Conservation (phyloP, 1,284 basidiomycete species). For the Gomphus bonarii region DNA sequence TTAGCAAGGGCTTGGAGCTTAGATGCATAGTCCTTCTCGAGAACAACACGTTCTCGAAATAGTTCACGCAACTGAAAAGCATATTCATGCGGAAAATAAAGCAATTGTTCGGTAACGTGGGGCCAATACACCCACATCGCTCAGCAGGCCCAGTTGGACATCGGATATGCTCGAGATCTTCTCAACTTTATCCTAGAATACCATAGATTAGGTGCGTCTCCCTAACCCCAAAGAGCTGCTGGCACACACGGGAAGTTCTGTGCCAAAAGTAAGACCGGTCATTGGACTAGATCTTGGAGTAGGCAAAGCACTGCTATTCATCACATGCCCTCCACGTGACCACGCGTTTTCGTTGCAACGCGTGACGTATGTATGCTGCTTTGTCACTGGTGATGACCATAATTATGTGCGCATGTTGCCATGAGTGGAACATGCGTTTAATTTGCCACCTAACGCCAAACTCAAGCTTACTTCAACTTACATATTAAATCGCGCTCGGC, state of each 20-base stretch:
- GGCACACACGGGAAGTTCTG: conserved; percentile 7
- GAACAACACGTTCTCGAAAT: conserved; percentile 48
- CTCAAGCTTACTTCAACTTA: too few relatives aligned
- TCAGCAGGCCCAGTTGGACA: conserved; percentile 50
- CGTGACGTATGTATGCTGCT: not conserved
- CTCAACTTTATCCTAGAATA: conserved; percentile 30
- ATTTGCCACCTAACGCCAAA: too few relatives aligned
- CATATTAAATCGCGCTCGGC: too few relatives aligned
- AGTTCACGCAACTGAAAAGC: conserved; percentile 53
- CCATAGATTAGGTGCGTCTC: not conserved
- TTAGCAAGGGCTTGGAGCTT: conserved; percentile 56
- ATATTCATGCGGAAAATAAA: not conserved
- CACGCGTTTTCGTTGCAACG: not conserved
- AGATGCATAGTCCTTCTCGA: conserved; percentile 68
- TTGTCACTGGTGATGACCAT: not conserved
- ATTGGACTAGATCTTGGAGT: not conserved
- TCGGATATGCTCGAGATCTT: conserved; percentile 36
- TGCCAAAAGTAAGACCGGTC: not conserved
- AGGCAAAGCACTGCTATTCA: not conserved
- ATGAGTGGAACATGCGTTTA: too few relatives aligned
- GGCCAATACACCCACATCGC: conserved; percentile 36
- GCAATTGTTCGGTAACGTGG: not conserved
- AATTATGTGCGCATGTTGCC: too few relatives aligned
- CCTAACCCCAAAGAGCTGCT: not conserved
- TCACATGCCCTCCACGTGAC: not conserved